These are phyloP conservation scores for Yarrowia bubula DNA, from an alignment of 805 yeast species.

Conservation along the genomic window DNA sequence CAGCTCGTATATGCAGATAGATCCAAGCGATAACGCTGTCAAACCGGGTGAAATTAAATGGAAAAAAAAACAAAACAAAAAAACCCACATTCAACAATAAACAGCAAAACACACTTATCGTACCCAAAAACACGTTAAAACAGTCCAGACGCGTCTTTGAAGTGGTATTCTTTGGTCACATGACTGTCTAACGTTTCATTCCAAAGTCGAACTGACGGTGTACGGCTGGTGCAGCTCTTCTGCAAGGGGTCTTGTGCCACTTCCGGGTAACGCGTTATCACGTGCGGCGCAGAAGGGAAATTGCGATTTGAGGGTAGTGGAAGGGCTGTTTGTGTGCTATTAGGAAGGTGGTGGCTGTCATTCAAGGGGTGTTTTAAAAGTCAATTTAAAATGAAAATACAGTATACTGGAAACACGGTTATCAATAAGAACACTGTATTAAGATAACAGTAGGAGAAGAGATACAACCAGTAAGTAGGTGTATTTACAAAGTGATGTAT, in stretches of 20 bases:
- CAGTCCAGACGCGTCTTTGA: no score
- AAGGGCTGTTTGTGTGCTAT: no score
- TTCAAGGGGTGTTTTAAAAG: neutral
- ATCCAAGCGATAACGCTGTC: neutral
- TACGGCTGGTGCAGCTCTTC: conserved; percentile 3
- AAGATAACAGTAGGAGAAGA: neutral
- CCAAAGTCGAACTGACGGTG: neutral
- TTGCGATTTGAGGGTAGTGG: neutral
- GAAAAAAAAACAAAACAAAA: neutral
- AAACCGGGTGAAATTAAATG: neutral
- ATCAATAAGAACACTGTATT: neutral
- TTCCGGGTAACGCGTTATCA: conserved; percentile 1
- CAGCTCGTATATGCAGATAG: neutral
- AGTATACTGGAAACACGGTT: neutral
- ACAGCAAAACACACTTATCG: no score
- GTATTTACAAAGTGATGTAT: no score
- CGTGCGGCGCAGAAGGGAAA: neutral
- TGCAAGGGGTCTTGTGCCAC: neutral
- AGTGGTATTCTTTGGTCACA: no score
- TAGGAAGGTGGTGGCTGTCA: neutral
- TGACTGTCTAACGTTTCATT: no score
- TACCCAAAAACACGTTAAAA: no score
- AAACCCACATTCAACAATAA: no score
- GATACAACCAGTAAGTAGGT: neutral
- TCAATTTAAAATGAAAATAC: neutral